Evolutionary conservation across 192 early-diverging fungal species (phyloP).

Genomic region (Glomus cerebriforme): DNA sequence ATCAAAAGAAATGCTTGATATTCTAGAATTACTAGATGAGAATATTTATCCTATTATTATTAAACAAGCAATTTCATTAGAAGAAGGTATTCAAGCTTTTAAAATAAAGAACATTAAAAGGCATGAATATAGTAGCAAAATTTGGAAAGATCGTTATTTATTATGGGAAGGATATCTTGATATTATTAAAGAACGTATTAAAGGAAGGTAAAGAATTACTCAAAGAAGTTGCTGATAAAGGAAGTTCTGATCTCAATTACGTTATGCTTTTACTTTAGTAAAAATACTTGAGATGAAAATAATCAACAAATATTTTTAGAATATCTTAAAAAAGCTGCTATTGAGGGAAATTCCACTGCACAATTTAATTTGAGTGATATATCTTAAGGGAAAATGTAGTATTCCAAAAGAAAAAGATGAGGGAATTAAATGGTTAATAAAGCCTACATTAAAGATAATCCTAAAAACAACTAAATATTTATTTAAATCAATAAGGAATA

Average conservation of each 20-base stretch:
- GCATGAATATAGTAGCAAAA: background rate
- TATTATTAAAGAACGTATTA: background rate
- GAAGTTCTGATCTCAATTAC: background rate
- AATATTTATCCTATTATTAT: too few relatives aligned
- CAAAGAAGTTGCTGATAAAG: background rate
- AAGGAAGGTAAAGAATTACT: background rate
- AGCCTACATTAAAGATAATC: too few relatives aligned
- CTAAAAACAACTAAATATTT: too few relatives aligned
- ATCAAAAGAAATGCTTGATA: background rate
- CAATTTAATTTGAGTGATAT: too few relatives aligned
- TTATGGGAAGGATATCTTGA: background rate
- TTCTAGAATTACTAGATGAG: too few relatives aligned
- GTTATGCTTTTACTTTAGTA: background rate
- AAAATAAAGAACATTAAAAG: too few relatives aligned
- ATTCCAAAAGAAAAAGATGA: too few relatives aligned
- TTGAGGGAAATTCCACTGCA: background rate
- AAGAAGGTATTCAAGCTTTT: too few relatives aligned
- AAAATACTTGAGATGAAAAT: background rate
- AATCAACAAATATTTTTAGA: background rate
- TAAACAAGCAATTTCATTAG: too few relatives aligned
- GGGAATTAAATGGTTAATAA: too few relatives aligned
- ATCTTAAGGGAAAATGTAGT: too few relatives aligned
- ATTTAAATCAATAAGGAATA: too few relatives aligned
- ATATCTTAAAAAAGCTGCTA: background rate
- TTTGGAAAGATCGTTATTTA: slow-evolving; percentile 16